Base-by-base conservation (phyloP, 2,329 filamentous ascomycete genomes). In the Colletotrichum sp. region DNA sequence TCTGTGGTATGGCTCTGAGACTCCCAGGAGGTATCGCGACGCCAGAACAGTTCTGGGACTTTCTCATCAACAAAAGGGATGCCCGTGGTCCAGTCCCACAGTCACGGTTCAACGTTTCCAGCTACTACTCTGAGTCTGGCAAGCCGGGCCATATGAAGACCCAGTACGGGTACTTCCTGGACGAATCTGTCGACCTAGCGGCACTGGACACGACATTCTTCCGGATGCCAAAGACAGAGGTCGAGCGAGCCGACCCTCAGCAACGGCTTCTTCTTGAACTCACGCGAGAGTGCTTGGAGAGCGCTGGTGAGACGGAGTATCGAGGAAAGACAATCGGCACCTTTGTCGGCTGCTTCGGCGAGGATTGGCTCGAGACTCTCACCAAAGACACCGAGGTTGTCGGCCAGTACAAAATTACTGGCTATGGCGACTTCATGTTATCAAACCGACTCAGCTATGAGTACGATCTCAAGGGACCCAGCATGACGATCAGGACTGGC, bases 401-500 rank as follows among this genome's bases (percentile, higher is more conserved):
- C 5, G 39, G 71, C 9, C 57, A 62, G n/a, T 81, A 84, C 71
- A 74, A 72, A 4, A 79, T 59, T 2, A 66, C 61, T 12, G 69
- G 69, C 3, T 36, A 66, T 27, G 80, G 76, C 3, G 79, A 82
- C 44, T 80, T 80, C 66, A 78, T 80, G 27, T 25, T 84, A 2
- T 73, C 82, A 8, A 85, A 85, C 52, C 78, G 84, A 0, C 69
- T 82, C 1, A 81, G 80, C 2, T 83, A 85, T 30, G 81, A 84
- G 59, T 82, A 81, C 30, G 79, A 83, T 57, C 75, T 86, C 3
- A 80, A 71, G 8, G 84, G 84, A 0, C 83, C 84, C 0, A 82
- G 83, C 30, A 78, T 85, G 76, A 82, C 80, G 2, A 77, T 86
- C 25, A 78, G 83, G 7, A 86, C 85, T 2, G 85, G 80, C 2